Base-by-base conservation (phyloP, 306 rosid species). In the Vigna nakashimae region DNA sequence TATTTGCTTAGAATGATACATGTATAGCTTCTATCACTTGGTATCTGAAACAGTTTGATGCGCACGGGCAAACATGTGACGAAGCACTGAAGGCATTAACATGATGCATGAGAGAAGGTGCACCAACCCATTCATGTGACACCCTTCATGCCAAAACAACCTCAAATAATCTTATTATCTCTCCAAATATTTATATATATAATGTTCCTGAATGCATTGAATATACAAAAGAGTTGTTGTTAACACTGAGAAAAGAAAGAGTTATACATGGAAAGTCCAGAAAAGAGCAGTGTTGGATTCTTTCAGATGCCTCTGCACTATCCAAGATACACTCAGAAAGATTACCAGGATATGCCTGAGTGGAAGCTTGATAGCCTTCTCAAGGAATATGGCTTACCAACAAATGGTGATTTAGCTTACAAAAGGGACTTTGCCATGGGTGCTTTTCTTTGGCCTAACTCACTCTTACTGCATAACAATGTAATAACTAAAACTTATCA, bases 271-370 rank as follows among this genome's bases (percentile, higher is more conserved):
- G 89, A 79, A 45, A 88, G 82, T 24, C 74, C 70, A 8, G 59
- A 71, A 71, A 74, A 77, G n/a, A 77, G 14, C 22, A 77, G 67
- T 0, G 74, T 17, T 13, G 71, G 82, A 34, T 83, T 34, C 84
- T 93, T 93, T 77, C 93, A 91, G 75, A 93, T 90, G 93, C 96
- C 97, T 1, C 88, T 93, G 51, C 97, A 90, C 85, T 90, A 91
- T 45, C 97, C 92, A 32, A 90, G 88, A 85, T 91, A 90, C 82
- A 83, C 82, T n/a, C 74, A 80, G 58, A 86, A 87, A 77, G 98
- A 91, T 70, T 93, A 93, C 56, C 72, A 82, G 70, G 74, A 85
- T 73, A 91, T 93, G 97, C 92, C 96, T 0, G 92, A 91, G 79
- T 88, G 97, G 97, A 90, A 86, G 87, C 86, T 94, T 3, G 84